Percentiles rank a stretch among this genome's conserved stretches.
Evolutionary conservation across 73 alveolate species (phyloP).

Genomic region (Tetrahymena thermophila): DNA sequence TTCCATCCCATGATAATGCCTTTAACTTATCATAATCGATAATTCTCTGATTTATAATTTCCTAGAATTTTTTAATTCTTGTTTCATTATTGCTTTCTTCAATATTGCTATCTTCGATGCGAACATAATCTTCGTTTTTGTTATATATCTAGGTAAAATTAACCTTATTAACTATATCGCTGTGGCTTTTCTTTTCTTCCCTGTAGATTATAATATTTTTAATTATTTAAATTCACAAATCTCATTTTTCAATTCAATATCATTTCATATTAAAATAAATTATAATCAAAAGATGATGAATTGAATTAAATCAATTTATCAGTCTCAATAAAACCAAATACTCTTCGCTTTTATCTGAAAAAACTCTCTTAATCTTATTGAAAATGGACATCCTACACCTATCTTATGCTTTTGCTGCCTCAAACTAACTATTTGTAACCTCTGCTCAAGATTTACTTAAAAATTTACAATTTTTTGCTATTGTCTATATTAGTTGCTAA

Average conservation of each 20-base stretch:
- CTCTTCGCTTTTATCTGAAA: not conserved
- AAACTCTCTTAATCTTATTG: not conserved
- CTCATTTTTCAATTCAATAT: not conserved
- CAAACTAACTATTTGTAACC: not conserved
- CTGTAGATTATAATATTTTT: not conserved
- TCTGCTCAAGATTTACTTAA: not conserved
- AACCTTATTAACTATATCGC: not conserved
- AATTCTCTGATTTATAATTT: not conserved
- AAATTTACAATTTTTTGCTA: too few species aligned
- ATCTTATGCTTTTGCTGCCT: not conserved
- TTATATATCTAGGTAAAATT: not conserved
- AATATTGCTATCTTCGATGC: not conserved
- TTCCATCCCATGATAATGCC: not conserved
- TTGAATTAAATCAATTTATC: not conserved
- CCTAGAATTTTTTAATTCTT: not conserved
- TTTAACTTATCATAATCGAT: not conserved
- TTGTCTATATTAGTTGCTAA: not conserved
- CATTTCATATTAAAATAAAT: not conserved
- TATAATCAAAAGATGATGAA: not conserved
- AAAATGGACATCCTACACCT: not conserved
- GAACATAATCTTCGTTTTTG: not conserved
- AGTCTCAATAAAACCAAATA: not conserved
- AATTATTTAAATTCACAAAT: not conserved
- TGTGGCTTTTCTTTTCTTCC: not conserved
- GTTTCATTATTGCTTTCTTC: not conserved